Evolutionary conservation across 148 eudicot genomes (phyloP).

Genomic region (Persicaria maculosa): DNA sequence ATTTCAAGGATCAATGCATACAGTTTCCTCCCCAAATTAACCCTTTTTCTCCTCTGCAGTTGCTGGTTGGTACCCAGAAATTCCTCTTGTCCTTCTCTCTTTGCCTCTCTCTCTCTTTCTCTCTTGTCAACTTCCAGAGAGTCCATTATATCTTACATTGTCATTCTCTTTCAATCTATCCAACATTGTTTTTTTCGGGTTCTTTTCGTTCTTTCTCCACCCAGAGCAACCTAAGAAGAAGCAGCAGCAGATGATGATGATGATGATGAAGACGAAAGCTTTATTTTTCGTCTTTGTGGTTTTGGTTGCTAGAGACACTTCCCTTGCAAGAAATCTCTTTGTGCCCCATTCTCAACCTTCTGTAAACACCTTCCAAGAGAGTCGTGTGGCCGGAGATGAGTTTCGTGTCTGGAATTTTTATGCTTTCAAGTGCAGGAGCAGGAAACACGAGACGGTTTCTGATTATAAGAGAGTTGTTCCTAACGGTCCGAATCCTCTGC

Average conservation of each 20-base stretch:
- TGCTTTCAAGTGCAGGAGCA: constrained; percentile 8
- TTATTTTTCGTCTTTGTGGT: neutral
- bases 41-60: constrained; percentile 9
- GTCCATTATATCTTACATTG: neutral
- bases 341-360: neutral
- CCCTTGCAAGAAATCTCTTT: constrained; percentile 8
- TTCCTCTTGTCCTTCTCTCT: constrained; percentile 13
- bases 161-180: neutral
- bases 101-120: neutral
- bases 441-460: neutral
- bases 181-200: neutral
- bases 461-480: constrained; percentile 13
- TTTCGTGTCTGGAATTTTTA: constrained; percentile 7
- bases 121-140: neutral
- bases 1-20: constrained; percentile 7
- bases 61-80: constrained; percentile 11
- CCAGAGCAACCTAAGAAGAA: neutral
- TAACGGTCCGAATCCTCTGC: constrained; percentile 13
- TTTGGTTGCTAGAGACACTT: constrained; percentile 9
- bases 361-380: neutral
- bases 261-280: constrained; percentile 1
- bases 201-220: neutral
- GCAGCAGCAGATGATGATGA: neutral
- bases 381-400: neutral
- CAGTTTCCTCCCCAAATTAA: constrained; percentile 1